Evolutionary conservation across 345 rosid species (phyloP).

Genomic region (Citrus maxima): DNA sequence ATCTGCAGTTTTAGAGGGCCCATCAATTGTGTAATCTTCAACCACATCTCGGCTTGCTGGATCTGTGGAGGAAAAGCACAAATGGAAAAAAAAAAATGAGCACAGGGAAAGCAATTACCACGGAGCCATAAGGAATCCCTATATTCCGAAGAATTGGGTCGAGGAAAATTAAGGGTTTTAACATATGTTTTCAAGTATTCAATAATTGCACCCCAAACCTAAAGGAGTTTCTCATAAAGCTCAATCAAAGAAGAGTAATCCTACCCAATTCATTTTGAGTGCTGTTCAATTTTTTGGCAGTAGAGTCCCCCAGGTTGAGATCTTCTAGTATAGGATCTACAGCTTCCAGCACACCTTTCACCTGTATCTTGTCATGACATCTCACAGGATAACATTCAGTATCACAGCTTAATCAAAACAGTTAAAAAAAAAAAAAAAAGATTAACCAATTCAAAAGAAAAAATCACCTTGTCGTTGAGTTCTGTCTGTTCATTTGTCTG

Average conservation of each 20-base stretch:
- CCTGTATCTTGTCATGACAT: constrained; percentile 24
- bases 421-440: background rate
- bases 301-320: constrained; percentile 19
- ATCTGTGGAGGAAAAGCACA: constrained; percentile 26
- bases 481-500: constrained; percentile 23
- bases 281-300: constrained; percentile 20
- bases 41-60: constrained; percentile 24
- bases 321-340: constrained; percentile 24
- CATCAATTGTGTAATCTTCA: constrained; percentile 31
- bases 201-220: background rate
- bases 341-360: constrained; percentile 32
- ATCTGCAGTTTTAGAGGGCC: constrained; percentile 27
- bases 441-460: constrained; percentile 10
- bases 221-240: background rate
- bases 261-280: constrained; percentile 42
- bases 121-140: too few species aligned
- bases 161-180: background rate
- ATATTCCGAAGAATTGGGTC: too few species aligned
- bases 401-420: constrained; percentile 20
- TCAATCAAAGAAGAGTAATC: constrained; percentile 15
- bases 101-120: too few species aligned
- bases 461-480: constrained; percentile 36
- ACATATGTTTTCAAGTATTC: too few species aligned
- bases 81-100: background rate
- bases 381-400: constrained; percentile 15